These are phyloP conservation scores for Vitis hybrid DNA, from an alignment of 177 flowering plant genomes.

Conservation along the genomic window DNA sequence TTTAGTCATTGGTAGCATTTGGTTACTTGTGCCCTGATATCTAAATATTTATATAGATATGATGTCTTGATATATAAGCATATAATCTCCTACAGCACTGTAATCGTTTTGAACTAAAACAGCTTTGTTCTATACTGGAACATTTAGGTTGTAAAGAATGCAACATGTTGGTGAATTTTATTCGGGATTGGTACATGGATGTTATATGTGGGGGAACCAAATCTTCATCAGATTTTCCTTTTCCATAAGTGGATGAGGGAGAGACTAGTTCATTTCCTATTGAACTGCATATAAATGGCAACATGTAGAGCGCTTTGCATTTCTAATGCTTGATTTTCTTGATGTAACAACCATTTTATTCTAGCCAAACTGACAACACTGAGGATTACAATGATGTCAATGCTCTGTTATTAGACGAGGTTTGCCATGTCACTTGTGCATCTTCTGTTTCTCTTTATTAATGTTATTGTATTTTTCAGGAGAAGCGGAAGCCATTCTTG, in stretches of 20 bases:
- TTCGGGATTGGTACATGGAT: neutral
- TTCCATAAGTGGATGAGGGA: neutral
- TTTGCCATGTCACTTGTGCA: neutral
- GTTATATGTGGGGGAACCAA: neutral
- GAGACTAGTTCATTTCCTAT: neutral
- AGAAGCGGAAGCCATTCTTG: conserved; percentile 88
- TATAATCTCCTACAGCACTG: neutral
- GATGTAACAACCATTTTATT: neutral
- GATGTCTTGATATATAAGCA: neutral
- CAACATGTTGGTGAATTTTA: neutral
- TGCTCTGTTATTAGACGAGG: neutral
- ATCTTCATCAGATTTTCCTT: neutral
- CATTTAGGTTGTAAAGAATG: neutral
- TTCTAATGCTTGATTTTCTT: neutral
- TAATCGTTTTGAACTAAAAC: neutral
- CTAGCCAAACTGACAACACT: neutral
- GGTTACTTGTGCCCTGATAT: too few relatives aligned
- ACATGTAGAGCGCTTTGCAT: too few relatives aligned
- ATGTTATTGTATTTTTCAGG: conserved; percentile 42
- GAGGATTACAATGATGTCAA: neutral
- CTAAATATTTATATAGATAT: too few relatives aligned
- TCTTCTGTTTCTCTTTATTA: conserved; percentile 2
- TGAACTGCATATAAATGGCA: neutral
- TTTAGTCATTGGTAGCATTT: too few relatives aligned
- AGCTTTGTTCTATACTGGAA: too few relatives aligned